Base-by-base conservation (phyloP, 2,329 filamentous ascomycete genomes). In the Eutypa lata region DNA sequence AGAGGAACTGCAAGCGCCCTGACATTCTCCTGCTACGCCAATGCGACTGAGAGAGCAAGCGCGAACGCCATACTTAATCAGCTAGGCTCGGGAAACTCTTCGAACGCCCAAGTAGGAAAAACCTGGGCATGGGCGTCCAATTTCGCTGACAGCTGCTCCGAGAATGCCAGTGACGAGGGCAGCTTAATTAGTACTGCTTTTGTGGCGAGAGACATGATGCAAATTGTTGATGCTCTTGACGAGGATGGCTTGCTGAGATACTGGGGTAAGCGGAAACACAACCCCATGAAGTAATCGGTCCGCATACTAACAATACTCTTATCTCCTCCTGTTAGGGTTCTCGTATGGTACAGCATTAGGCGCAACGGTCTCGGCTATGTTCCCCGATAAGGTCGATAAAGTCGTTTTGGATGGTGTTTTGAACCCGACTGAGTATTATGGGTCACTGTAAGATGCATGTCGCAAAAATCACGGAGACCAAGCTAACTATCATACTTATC, bases 261-360 rank as follows among this genome's bases (percentile, higher is more conserved):
- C 50, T 73, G 63, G 64, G 71, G 71, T 68, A 31, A 53, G 65
- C 51, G 11, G 10, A 8, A 35, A 35, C 3, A 14, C 7, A 10
- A 22, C 7, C n/a, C 16, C 13, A n/a, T n/a, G n/a, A n/a, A n/a
- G n/a, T n/a, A n/a, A n/a, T n/a, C n/a, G n/a, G n/a, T n/a, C n/a
- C n/a, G n/a, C n/a, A n/a, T n/a, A n/a, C n/a, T n/a, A n/a, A n/a
- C n/a, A n/a, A n/a, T n/a, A n/a, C n/a, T 3, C 6, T 10, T 16
- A 46, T 38, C 7, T 28, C 14, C 10, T 45, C 6, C 24, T n/a
- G n/a, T 7, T 38, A 70, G 72, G 73, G 7, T 60, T 70, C 52
- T 75, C 72, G 2, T 76, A 76, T 50, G 73, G 74, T 14, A 72
- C 70, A 1, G 58, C 68, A 6, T 56, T 77, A 1, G 74, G 75